phyloP scores from a whole-genome alignment of 805 yeast genomes.

The Groenewaldozyma tartarivorans region DNA sequence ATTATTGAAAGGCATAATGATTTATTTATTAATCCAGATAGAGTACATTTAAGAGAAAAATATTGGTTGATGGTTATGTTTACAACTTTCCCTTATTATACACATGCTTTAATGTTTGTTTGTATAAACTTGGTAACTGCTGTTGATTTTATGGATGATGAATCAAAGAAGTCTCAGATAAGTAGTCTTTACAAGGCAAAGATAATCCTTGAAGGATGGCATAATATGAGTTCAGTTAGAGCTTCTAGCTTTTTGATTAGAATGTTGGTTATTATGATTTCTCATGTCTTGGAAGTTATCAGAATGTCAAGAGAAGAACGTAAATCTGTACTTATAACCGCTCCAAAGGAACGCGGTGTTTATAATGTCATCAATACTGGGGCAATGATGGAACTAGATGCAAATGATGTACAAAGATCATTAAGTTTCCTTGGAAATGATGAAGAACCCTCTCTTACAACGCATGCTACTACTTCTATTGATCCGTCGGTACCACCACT shows the following conservation, averaged over 20 bases:
- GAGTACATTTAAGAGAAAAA: constrained; percentile 5
- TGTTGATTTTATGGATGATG: constrained; percentile 8
- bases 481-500: too few relatives aligned
- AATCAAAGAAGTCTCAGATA: neutral
- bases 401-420: constrained; percentile 7
- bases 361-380: constrained; percentile 2
- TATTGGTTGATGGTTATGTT: constrained; percentile 11
- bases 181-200: neutral
- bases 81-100: constrained; percentile 9
- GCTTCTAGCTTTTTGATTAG: neutral
- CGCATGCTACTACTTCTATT: too few relatives aligned
- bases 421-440: neutral
- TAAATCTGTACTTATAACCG: neutral
- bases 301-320: constrained; percentile 9
- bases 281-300: constrained; percentile 13
- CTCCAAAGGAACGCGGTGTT: neutral
- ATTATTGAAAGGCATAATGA: constrained; percentile 14
- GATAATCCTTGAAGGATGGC: neutral
- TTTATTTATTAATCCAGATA: constrained; percentile 11
- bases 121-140: constrained; percentile 12
- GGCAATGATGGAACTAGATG: constrained; percentile 11
- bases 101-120: constrained; percentile 15
- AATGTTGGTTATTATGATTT: constrained; percentile 10
- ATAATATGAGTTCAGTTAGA: neutral
- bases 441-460: too few relatives aligned